phyloP scores from a whole-genome alignment of 768 basidiomycete species.

The Phylloporus scabripes region DNA sequence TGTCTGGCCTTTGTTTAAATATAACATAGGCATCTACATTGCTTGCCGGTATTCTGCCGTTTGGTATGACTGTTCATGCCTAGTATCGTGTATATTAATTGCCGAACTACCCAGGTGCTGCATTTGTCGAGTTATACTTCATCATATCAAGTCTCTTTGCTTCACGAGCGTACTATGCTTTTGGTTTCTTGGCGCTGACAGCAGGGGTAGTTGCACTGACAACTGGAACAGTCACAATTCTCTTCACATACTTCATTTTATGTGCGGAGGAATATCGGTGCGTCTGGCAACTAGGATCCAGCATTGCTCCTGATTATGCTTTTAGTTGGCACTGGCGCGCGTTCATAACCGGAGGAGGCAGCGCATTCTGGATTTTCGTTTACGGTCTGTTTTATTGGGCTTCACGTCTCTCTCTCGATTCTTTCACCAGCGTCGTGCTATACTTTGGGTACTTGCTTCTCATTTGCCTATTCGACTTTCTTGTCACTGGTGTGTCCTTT shows the following conservation, averaged over 20 bases:
- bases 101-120: conserved; percentile 54
- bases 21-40: conserved; percentile 55
- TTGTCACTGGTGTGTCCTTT: conserved; percentile 63
- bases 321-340: conserved; percentile 95
- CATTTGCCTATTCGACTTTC: conserved; percentile 77
- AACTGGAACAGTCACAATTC: conserved; percentile 85
- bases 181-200: conserved; percentile 90
- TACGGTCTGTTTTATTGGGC: conserved; percentile 91
- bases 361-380: conserved; percentile 83
- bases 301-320: conserved; percentile 3
- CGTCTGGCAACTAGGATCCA: conserved; percentile 13
- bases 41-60: conserved; percentile 89
- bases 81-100: not conserved
- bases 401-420: conserved; percentile 79
- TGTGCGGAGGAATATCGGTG: conserved; percentile 94
- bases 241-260: conserved; percentile 85
- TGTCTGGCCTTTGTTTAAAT: conserved; percentile 4
- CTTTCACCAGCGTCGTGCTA: conserved; percentile 71
- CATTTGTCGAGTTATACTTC: conserved; percentile 93
- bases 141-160: conserved; percentile 89
- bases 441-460: conserved; percentile 90
- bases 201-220: conserved; percentile 79
- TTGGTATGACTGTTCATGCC: conserved; percentile 46
- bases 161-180: conserved; percentile 90
- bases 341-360: conserved; percentile 88